Evolutionary conservation across 1,139 yeast genomes (phyloP).

Genomic region (Candida sp.): DNA sequence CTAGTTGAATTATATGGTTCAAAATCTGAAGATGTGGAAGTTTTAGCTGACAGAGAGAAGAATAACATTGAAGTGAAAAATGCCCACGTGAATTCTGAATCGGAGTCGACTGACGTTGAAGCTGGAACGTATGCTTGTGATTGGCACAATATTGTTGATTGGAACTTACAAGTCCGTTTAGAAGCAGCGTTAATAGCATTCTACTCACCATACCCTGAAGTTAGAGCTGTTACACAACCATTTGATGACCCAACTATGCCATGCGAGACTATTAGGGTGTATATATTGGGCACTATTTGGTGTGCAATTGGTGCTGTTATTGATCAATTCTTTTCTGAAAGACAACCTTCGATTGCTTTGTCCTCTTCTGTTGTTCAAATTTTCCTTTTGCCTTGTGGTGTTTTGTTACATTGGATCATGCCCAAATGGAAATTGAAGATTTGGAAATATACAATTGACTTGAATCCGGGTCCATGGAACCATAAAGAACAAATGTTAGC

Average conservation of each 20-base stretch:
- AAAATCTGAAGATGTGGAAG: not conserved
- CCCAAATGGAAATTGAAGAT: constrained; percentile 47
- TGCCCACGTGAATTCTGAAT: not conserved
- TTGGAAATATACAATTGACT: constrained; percentile 35
- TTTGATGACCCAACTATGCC: constrained; percentile 49
- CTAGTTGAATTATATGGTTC: constrained; percentile 10
- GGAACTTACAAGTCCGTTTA: constrained; percentile 30
- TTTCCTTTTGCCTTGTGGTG: constrained; percentile 57
- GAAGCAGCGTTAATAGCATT: constrained; percentile 49
- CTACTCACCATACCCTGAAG: constrained; percentile 66
- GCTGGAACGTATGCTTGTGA: not conserved
- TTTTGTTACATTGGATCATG: constrained; percentile 27
- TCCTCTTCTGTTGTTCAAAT: constrained; percentile 50
- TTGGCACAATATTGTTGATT: constrained; percentile 29
- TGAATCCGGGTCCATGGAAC: constrained; percentile 60
- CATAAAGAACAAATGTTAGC: constrained; percentile 59
- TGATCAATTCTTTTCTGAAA: constrained; percentile 55
- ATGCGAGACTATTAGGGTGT: constrained; percentile 57
- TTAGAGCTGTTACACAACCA: constrained; percentile 55
- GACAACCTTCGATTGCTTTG: constrained; percentile 50
- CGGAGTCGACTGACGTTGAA: not conserved
- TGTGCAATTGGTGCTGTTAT: constrained; percentile 49
- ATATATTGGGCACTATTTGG: constrained; percentile 53
- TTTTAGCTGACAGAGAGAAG: constrained; percentile 1
- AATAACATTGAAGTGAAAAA: not conserved